A percentile compares a stretch with the other conserved stretches of the same genome.
Evolutionary conservation across 164 flowering plant genomes (phyloP).

Genomic region (Nymphaea colorata): DNA sequence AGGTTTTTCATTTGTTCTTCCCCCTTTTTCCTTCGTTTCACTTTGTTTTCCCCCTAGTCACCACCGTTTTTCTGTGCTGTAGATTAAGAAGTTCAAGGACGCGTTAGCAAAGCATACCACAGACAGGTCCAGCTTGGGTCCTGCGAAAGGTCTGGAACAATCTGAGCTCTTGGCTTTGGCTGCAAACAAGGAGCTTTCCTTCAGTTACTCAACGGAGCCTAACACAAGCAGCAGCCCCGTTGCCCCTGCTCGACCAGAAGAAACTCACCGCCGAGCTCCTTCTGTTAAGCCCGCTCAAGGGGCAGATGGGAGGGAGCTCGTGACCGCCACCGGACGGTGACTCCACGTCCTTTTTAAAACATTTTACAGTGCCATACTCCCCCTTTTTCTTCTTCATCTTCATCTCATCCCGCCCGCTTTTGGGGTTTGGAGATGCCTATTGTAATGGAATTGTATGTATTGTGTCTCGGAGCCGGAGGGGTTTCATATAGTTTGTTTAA

Average conservation of each 20-base stretch:
- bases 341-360: too few relatives aligned
- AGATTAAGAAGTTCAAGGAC: slow-evolving; percentile 83
- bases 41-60: background rate
- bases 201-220: slow-evolving; percentile 8
- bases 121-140: slow-evolving; percentile 42
- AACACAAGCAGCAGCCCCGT: background rate
- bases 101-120: slow-evolving; percentile 57
- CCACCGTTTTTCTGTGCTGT: slow-evolving; percentile 1
- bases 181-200: slow-evolving; percentile 27
- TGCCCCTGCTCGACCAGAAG: background rate
- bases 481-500: too few relatives aligned
- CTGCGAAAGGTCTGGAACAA: slow-evolving; percentile 71
- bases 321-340: background rate
- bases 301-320: background rate
- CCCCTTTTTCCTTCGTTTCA: background rate
- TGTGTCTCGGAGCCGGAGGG: too few relatives aligned
- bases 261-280: background rate
- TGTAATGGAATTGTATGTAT: too few relatives aligned
- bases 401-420: too few relatives aligned
- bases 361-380: too few relatives aligned
- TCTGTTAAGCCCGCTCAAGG: background rate
- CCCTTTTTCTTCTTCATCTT: too few relatives aligned
- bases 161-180: slow-evolving; percentile 45
- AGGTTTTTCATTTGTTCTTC: background rate
- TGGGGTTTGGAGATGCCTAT: too few relatives aligned